Evolutionary conservation across 768 basidiomycete species (phyloP).

Genomic region (Pholiota conissans): DNA sequence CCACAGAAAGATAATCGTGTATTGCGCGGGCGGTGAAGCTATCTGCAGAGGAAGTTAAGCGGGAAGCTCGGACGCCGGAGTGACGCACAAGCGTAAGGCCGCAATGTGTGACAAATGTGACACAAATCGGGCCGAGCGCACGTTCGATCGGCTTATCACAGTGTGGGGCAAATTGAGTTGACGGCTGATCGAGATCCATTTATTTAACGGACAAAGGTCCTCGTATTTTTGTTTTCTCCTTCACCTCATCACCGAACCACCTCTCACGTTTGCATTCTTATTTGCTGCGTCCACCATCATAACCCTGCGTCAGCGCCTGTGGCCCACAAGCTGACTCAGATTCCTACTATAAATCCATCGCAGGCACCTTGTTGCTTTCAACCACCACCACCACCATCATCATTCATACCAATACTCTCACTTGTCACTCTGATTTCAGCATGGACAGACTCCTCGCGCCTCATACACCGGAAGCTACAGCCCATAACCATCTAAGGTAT

Average conservation of each 20-base stretch:
- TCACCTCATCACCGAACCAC: slow-evolving; percentile 3
- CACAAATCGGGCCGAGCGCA: slow-evolving; percentile 22
- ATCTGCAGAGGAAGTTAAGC: neutral
- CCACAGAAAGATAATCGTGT: neutral
- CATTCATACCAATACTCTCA: neutral
- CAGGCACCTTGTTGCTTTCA: slow-evolving; percentile 9
- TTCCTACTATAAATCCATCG: slow-evolving; percentile 19
- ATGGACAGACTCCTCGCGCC: slow-evolving; percentile 79
- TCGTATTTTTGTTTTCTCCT: slow-evolving; percentile 8
- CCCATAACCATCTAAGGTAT: slow-evolving; percentile 68
- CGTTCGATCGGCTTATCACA: slow-evolving; percentile 22
- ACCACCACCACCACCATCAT: slow-evolving; percentile 10
- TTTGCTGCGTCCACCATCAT: slow-evolving; percentile 12
- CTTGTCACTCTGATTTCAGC: slow-evolving; percentile 15
- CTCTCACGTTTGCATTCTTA: slow-evolving; percentile 31
- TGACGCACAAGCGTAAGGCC: slow-evolving; percentile 1
- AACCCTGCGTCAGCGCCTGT: slow-evolving; percentile 19
- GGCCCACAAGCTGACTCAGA: slow-evolving; percentile 11
- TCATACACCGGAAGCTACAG: slow-evolving; percentile 70
- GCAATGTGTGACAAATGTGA: slow-evolving; percentile 9
- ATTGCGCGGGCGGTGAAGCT: neutral
- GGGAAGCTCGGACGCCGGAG: slow-evolving; percentile 1
- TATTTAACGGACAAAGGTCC: neutral
- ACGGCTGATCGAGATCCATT: slow-evolving; percentile 13
- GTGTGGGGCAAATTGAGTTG: slow-evolving; percentile 26